phyloP scores from a whole-genome alignment of 805 yeast genomes.

The Candida fluviatilis region DNA sequence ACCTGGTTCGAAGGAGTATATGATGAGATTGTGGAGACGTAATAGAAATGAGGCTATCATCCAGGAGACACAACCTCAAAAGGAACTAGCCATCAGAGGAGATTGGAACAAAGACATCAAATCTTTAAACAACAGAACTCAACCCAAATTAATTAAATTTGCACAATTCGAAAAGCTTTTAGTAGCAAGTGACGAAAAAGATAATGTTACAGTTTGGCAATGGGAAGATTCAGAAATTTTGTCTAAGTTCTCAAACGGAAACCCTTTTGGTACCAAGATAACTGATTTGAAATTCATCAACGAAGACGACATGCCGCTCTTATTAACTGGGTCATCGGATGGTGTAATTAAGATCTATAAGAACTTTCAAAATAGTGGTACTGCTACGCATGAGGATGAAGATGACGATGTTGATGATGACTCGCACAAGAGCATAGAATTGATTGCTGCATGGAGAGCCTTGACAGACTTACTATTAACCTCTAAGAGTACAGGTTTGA shows the following conservation, averaged over 20 bases:
- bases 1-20: slow-evolving; percentile 85
- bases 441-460: slow-evolving; percentile 90
- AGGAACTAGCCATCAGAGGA: slow-evolving; percentile 75
- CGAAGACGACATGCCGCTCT: slow-evolving; percentile 85
- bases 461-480: slow-evolving; percentile 79
- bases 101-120: slow-evolving; percentile 71
- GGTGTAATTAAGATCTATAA: slow-evolving; percentile 89
- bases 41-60: slow-evolving; percentile 84
- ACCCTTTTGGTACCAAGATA: slow-evolving; percentile 83
- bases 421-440: slow-evolving; percentile 38
- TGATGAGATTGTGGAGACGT: slow-evolving; percentile 81
- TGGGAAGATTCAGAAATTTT: slow-evolving; percentile 64
- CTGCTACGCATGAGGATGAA: slow-evolving; percentile 4
- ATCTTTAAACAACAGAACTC: slow-evolving; percentile 66
- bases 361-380: slow-evolving; percentile 52
- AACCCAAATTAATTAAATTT: slow-evolving; percentile 74
- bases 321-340: slow-evolving; percentile 87
- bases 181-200: slow-evolving; percentile 78
- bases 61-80: slow-evolving; percentile 86
- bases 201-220: slow-evolving; percentile 81
- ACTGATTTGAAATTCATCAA: slow-evolving; percentile 83
- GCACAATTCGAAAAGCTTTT: slow-evolving; percentile 88
- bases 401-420: slow-evolving; percentile 24
- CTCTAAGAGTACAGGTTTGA: slow-evolving; percentile 75
- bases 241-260: slow-evolving; percentile 73